Conservation (phyloP, 1,284 basidiomycete genomes). For the Coniferiporia weirii region DNA sequence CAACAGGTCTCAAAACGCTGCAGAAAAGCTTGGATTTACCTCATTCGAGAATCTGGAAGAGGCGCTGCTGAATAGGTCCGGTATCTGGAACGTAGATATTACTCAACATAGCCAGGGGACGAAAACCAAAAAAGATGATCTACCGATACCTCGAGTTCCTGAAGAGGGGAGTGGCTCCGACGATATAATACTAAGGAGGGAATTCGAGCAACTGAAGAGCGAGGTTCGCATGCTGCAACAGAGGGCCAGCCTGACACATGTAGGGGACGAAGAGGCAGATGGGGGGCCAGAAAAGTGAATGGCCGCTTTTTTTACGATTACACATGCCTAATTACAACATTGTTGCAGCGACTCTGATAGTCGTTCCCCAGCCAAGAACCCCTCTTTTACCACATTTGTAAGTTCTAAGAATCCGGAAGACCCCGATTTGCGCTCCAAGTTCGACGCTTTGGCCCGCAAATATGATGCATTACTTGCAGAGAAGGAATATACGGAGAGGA, state of each 20-base stretch:
- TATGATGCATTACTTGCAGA: constrained; percentile 38
- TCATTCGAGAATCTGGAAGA: constrained; percentile 18
- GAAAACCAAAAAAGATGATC: too few relatives aligned
- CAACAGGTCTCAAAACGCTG: constrained; percentile 17
- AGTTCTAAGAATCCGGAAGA: not conserved
- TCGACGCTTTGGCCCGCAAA: constrained; percentile 2
- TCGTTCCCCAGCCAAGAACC: not conserved
- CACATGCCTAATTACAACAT: not conserved
- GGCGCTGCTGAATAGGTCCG: not conserved
- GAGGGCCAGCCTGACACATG: not conserved
- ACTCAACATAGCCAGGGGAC: not conserved
- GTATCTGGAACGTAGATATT: constrained; percentile 7
- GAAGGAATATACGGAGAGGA: constrained; percentile 36
- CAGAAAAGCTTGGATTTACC: constrained; percentile 21
- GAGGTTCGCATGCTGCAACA: constrained; percentile 6
- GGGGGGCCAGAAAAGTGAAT: not conserved
- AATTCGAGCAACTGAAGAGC: constrained; percentile 6
- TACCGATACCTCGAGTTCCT: not conserved
- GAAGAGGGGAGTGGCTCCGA: not conserved
- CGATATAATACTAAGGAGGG: not conserved
- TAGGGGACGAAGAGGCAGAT: not conserved
- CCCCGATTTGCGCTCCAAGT: not conserved
- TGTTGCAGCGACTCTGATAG: not conserved
- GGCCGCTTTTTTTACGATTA: not conserved
- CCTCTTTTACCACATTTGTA: not conserved